phyloP scores from a whole-genome alignment of 2,329 filamentous ascomycete species.

The Hypoxylon sp. region DNA sequence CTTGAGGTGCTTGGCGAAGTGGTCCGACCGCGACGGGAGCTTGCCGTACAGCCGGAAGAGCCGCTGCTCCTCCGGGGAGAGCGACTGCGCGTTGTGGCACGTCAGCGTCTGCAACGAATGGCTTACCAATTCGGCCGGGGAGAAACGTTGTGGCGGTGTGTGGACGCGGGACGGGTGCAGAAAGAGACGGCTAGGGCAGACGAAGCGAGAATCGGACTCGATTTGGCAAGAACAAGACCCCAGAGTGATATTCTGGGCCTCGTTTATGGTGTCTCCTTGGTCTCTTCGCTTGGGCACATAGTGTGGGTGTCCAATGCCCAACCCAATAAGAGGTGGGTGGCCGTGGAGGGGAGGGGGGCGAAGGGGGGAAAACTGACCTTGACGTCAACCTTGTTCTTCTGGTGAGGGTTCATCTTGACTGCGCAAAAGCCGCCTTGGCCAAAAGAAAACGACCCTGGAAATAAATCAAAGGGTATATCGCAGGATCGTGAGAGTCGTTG shows the following conservation, averaged over 20 bases:
- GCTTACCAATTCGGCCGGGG: slow-evolving; percentile 2
- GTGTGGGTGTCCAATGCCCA: slow-evolving; percentile 21
- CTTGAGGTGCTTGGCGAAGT: slow-evolving; percentile 98
- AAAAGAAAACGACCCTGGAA: slow-evolving; percentile 15
- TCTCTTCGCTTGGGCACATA: slow-evolving; percentile 16
- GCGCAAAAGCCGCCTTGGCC: slow-evolving; percentile 17
- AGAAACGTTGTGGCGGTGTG: slow-evolving; percentile 16
- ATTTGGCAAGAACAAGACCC: background rate
- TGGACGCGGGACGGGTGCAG: slow-evolving; percentile 1
- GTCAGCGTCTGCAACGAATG: slow-evolving; percentile 12
- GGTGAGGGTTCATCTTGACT: slow-evolving; percentile 85
- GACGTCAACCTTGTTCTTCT: slow-evolving; percentile 98
- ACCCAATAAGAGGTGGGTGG: slow-evolving; percentile 20
- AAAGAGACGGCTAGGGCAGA: slow-evolving; percentile 14
- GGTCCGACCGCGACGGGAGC: slow-evolving; percentile 93
- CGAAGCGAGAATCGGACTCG: slow-evolving; percentile 1
- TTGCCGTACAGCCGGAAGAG: slow-evolving; percentile 98
- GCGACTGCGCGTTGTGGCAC: slow-evolving; percentile 64
- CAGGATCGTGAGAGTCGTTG: slow-evolving; percentile 9
- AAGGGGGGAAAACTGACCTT: slow-evolving; percentile 70
- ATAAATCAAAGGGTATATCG: slow-evolving; percentile 9
- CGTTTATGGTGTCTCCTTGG: background rate
- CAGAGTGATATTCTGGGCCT: background rate
- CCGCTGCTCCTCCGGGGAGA: slow-evolving; percentile 93
- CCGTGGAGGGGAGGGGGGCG: slow-evolving; percentile 23